These are phyloP conservation scores for Tylopilus sp. DNA, from an alignment of 768 basidiomycete species.

Conservation along the genomic window DNA sequence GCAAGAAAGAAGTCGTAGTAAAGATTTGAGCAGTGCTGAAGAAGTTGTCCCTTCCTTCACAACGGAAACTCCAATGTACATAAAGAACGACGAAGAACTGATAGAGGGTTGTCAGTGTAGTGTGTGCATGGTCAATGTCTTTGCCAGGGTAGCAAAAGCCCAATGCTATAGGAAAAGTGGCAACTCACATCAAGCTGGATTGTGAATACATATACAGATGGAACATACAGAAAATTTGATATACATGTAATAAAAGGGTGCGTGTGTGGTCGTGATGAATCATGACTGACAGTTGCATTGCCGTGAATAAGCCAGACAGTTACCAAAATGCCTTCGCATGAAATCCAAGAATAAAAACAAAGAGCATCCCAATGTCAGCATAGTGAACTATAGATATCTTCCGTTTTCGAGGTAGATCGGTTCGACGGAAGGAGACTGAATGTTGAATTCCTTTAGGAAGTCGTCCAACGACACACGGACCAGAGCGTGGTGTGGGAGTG, in stretches of 20 bases:
- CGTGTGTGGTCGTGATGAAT: not conserved
- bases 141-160: too few species aligned
- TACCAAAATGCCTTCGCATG: not conserved
- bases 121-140: too few species aligned
- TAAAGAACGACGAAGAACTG: too few species aligned
- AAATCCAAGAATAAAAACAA: not conserved
- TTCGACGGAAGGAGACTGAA: conserved; percentile 7
- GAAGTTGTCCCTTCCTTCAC: not conserved
- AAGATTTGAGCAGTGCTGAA: not conserved
- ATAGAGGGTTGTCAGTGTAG: too few species aligned
- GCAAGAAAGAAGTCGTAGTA: not conserved
- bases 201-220: conserved; percentile 6
- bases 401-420: conserved; percentile 20
- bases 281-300: conserved; percentile 5
- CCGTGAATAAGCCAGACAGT: not conserved
- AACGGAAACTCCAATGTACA: not conserved
- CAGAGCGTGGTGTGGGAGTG: conserved; percentile 1
- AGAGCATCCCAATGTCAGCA: not conserved
- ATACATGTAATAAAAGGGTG: conserved; percentile 10
- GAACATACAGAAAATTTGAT: not conserved
- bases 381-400: not conserved
- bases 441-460: conserved; percentile 2
- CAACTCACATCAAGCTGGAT: conserved; percentile 5
- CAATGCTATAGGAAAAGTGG: too few species aligned
- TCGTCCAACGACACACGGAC: not conserved